Percentiles rank a stretch among this genome's conserved stretches.
Evolutionary conservation across 306 rosid genomes (phyloP).

Genomic region (Dryas octopetala): DNA sequence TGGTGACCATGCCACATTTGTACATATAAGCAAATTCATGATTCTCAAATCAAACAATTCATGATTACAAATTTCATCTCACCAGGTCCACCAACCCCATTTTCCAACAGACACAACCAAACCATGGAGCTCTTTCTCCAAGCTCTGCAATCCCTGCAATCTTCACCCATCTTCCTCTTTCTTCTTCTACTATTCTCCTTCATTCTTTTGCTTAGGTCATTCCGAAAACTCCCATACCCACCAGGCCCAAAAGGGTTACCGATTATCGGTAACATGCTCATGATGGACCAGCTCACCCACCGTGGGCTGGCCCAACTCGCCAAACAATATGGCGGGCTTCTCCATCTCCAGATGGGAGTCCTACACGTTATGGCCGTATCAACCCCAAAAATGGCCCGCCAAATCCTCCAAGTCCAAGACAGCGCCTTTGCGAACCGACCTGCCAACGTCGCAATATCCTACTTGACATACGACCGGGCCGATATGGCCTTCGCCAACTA

Average conservation of each 20-base stretch:
- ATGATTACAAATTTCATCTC: not conserved
- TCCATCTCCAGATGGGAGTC: conserved; percentile 31
- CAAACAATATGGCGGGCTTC: conserved; percentile 37
- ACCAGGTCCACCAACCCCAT: not conserved
- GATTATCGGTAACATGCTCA: conserved; percentile 47
- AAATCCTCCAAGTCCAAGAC: conserved; percentile 37
- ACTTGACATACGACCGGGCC: conserved; percentile 24
- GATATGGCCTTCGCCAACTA: conserved; percentile 42
- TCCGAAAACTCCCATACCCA: conserved; percentile 40
- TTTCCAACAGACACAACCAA: not conserved
- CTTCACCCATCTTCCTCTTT: conserved; percentile 16
- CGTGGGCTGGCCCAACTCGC: conserved; percentile 34
- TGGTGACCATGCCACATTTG: too few relatives aligned
- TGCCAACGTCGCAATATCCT: conserved; percentile 15
- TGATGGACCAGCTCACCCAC: conserved; percentile 49
- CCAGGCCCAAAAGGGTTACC: conserved; percentile 58
- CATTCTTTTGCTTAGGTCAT: not conserved
- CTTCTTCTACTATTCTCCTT: conserved; percentile 17
- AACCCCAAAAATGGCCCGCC: conserved; percentile 26
- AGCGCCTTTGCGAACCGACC: conserved; percentile 27
- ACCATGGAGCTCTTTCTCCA: conserved; percentile 26
- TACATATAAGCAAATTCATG: not conserved
- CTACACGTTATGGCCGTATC: conserved; percentile 31
- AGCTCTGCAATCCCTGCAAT: conserved; percentile 11
- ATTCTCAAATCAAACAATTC: not conserved